Evolutionary conservation across 192 early-diverging fungal species (phyloP).

Genomic region (Anaeromyces robustus): DNA sequence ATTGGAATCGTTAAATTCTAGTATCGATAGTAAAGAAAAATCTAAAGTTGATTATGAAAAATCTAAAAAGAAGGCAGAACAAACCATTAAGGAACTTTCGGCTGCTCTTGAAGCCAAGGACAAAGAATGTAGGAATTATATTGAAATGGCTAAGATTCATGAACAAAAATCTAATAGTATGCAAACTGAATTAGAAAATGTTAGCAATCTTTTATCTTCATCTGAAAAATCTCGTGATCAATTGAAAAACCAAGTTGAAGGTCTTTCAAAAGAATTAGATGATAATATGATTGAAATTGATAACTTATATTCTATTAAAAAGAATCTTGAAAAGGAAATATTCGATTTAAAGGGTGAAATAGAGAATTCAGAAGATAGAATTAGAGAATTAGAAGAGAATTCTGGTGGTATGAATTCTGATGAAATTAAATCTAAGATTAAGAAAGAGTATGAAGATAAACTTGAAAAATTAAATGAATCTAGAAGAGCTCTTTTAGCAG

Average conservation of each 20-base stretch:
- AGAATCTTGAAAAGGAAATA: slow-evolving; percentile 43
- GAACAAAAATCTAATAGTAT: slow-evolving; percentile 53
- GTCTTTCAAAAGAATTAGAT: slow-evolving; percentile 50
- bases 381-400: slow-evolving; percentile 24
- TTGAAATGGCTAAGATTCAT: slow-evolving; percentile 53
- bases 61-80: slow-evolving; percentile 36
- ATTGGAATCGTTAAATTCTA: slow-evolving; percentile 33
- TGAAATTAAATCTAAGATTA: slow-evolving; percentile 29
- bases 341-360: slow-evolving; percentile 28
- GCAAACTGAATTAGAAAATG: slow-evolving; percentile 40
- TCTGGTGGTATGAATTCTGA: slow-evolving; percentile 23
- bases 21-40: slow-evolving; percentile 38
- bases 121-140: slow-evolving; percentile 41
- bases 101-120: slow-evolving; percentile 42
- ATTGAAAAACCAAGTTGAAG: slow-evolving; percentile 49
- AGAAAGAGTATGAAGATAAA: slow-evolving; percentile 52
- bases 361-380: slow-evolving; percentile 29
- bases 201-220: slow-evolving; percentile 39
- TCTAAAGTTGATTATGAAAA: slow-evolving; percentile 49
- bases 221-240: slow-evolving; percentile 42
- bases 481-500: slow-evolving; percentile 56
- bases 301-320: slow-evolving; percentile 35
- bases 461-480: slow-evolving; percentile 68
- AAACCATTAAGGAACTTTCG: slow-evolving; percentile 29
- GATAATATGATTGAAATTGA: slow-evolving; percentile 51